Base-by-base conservation (phyloP, 2,329 filamentous ascomycete species). In the Cladophialophora chaetospira region DNA sequence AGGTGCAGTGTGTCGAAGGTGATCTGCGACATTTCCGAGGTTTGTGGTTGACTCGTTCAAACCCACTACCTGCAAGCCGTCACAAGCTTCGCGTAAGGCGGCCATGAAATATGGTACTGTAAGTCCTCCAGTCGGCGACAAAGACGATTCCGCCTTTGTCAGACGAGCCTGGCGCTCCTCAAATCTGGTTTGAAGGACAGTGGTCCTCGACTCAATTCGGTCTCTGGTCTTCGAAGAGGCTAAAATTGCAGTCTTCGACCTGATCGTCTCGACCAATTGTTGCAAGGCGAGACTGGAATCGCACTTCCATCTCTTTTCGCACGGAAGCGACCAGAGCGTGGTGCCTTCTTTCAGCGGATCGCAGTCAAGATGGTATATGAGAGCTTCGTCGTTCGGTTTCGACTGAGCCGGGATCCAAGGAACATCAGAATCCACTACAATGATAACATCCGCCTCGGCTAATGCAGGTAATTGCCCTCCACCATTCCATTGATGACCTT, bases 331-430 rank as follows among this genome's bases (percentile, higher is more conserved):
- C 67, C 86, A 87, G 13, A 91, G 76, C 0, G 87, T 86, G 78
- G 91, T 91, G 70, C 86, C 80, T 70, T 87, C 82, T 74, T 88
- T 88, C 19, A 88, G 73, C 1, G 86, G 84, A 61, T 88, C 86
- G 31, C 82, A 76, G 63, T 88, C 86, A 47, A 88, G 75, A 63
- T 88, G 86, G 56, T 82, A 80, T 61, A 88, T 82, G 56, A 78
- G 83, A 1, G 84, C 80, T 3, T 75, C 72, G 1, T 75, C 70
- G 2, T 75, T 77, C 0, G 86, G 86, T 44, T 79, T 78, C 72
- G 81, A 86, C 58, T 85, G 84, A 0, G 90, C 94, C n/a, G 87
- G 85, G 54, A 97, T 91, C 91, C 91, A 97, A 0, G 92, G 92
- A 0, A 96, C 91, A 68, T 97, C 92, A 62, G 90, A 94, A 71